phyloP scores from a whole-genome alignment of 305 asterid species.

The Rubia balearica region DNA sequence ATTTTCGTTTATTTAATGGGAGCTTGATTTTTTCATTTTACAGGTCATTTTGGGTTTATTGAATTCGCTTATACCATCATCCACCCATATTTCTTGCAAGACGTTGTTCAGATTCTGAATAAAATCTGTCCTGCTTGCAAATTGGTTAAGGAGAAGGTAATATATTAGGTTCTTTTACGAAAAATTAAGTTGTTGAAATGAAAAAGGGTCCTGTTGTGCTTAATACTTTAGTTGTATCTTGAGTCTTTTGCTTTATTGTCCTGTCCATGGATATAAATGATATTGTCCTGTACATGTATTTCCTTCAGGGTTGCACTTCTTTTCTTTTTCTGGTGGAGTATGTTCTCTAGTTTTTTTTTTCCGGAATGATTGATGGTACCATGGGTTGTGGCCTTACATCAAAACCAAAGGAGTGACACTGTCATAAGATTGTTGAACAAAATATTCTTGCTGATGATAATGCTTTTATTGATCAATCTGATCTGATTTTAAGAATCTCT shows the following conservation, averaged over 20 bases:
- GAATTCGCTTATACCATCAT: slow-evolving; percentile 63
- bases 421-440: background rate
- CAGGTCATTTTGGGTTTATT: slow-evolving; percentile 95
- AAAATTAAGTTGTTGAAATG: slow-evolving; percentile 18
- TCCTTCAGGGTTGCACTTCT: background rate
- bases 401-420: background rate
- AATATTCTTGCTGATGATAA: slow-evolving; percentile 1
- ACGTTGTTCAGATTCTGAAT: slow-evolving; percentile 66
- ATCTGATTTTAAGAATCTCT: background rate
- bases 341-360: too few species aligned
- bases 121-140: slow-evolving; percentile 91
- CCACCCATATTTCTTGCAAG: slow-evolving; percentile 70
- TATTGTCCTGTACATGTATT: too few species aligned
- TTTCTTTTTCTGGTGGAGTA: background rate
- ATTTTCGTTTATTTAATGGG: slow-evolving; percentile 12
- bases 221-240: background rate
- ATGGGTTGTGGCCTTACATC: too few species aligned
- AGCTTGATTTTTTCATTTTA: slow-evolving; percentile 15
- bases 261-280: background rate
- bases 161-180: slow-evolving; percentile 34
- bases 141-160: slow-evolving; percentile 62
- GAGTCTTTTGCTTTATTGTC: background rate
- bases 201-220: background rate
- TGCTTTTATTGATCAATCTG: background rate
- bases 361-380: too few species aligned